These are phyloP conservation scores for Leishmania martiniquensis DNA, from an alignment of 208 protist species.

Conservation along the genomic window DNA sequence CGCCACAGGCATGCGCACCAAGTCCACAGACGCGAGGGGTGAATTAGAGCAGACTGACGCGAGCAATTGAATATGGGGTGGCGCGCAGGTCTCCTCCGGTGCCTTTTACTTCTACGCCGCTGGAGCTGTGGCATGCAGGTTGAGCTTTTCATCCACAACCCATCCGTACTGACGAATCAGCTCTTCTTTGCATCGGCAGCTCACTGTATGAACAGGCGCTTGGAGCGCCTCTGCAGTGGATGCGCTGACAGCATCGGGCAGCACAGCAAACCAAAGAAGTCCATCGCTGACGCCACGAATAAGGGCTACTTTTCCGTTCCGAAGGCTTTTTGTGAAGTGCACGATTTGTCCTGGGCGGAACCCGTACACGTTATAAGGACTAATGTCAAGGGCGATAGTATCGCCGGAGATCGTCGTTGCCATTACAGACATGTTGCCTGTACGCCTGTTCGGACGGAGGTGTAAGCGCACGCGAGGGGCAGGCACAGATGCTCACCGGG, in stretches of 20 bases:
- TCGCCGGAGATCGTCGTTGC: slow-evolving; percentile 69
- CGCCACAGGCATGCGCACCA: neutral
- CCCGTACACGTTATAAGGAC: slow-evolving; percentile 43
- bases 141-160: slow-evolving; percentile 66
- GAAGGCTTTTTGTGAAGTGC: slow-evolving; percentile 87
- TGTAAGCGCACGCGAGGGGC: neutral
- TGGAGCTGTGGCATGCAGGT: slow-evolving; percentile 18
- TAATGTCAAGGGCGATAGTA: slow-evolving; percentile 44
- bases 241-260: slow-evolving; percentile 56
- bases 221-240: slow-evolving; percentile 51
- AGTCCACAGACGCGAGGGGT: no score
- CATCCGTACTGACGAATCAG: slow-evolving; percentile 91
- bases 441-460: neutral
- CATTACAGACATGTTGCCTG: slow-evolving; percentile 24
- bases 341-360: slow-evolving; percentile 83
- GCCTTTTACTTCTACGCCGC: slow-evolving; percentile 8
- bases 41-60: neutral
- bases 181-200: slow-evolving; percentile 81
- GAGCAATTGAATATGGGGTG: neutral
- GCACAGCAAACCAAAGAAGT: slow-evolving; percentile 84
- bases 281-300: slow-evolving; percentile 74
- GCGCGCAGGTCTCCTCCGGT: no score
- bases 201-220: slow-evolving; percentile 76
- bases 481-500: neutral
- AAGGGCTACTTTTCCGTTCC: slow-evolving; percentile 85